Conservation (phyloP, 129 eudicot species). For the Centrapalus pauciflorus region DNA sequence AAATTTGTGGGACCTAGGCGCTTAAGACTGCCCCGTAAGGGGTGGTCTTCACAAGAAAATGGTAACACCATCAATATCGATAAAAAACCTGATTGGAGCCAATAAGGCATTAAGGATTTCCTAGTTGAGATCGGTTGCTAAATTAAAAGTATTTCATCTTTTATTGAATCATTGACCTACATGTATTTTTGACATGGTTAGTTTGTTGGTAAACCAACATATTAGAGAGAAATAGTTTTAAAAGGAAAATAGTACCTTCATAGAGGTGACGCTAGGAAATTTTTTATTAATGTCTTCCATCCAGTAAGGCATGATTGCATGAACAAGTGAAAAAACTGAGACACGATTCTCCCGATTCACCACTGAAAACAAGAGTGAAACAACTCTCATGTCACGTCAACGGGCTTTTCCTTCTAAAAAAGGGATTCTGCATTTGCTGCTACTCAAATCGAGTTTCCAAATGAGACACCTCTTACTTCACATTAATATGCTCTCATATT, state of each 20-base stretch:
- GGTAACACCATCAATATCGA: constrained; percentile 87
- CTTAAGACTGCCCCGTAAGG: no score
- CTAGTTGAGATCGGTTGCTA: constrained; percentile 98
- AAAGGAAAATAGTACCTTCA: constrained; percentile 58
- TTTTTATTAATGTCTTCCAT: constrained; percentile 96
- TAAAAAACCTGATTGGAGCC: constrained; percentile 95
- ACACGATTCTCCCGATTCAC: no score
- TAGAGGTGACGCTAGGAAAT: constrained; percentile 93
- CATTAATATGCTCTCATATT: no score
- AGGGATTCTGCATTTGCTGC: no score
- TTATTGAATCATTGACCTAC: constrained; percentile 91
- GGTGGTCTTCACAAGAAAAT: constrained; percentile 91
- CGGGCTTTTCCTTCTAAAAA: no score
- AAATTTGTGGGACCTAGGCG: no score
- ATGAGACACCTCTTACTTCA: no score
- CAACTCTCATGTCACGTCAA: no score
- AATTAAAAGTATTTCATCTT: constrained; percentile 88
- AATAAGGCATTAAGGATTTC: constrained; percentile 89
- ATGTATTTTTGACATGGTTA: constrained; percentile 13
- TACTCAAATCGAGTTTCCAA: no score
- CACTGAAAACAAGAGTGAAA: no score
- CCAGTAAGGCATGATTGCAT: no score
- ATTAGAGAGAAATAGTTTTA: background rate
- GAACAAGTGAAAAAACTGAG: no score
- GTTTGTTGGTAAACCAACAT: constrained; percentile 13